Conservation (phyloP, 2,329 filamentous ascomycete genomes). For the Talaromyces sp. region DNA sequence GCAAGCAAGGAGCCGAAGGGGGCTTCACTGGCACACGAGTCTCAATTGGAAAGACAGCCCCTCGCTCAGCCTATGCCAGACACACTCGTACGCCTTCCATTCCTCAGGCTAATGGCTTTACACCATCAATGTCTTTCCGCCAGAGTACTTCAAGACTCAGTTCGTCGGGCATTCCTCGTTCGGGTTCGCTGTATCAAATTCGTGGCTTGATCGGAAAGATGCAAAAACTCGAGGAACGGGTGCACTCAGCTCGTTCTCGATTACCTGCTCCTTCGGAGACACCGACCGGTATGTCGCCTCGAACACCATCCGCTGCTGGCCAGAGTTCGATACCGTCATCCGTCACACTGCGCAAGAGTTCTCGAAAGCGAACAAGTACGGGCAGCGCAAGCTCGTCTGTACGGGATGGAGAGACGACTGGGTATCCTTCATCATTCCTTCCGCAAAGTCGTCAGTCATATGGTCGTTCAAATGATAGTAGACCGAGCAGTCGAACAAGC, state of each 20-base stretch:
- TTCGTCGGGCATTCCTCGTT: constrained; percentile 50
- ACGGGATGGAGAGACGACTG: constrained; percentile 34
- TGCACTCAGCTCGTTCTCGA: constrained; percentile 87
- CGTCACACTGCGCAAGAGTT: constrained; percentile 53
- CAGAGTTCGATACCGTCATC: constrained; percentile 52
- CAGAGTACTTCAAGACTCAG: constrained; percentile 30
- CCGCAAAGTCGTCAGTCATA: constrained; percentile 47
- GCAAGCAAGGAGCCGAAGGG: constrained; percentile 50
- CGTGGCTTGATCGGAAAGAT: constrained; percentile 92
- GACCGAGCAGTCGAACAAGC: constrained; percentile 72
- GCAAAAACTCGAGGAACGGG: constrained; percentile 90
- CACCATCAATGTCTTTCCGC: constrained; percentile 43
- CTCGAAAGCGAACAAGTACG: constrained; percentile 42
- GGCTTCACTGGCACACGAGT: constrained; percentile 47
- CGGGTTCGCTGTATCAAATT: constrained; percentile 83
- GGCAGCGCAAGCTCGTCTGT: constrained; percentile 41
- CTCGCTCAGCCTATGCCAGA: constrained; percentile 50
- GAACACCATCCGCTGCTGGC: constrained; percentile 51
- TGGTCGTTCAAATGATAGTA: constrained; percentile 52
- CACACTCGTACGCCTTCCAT: constrained; percentile 61
- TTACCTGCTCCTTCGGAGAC: constrained; percentile 76
- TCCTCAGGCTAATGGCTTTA: constrained; percentile 46
- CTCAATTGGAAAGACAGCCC: constrained; percentile 50
- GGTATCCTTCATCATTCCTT: constrained; percentile 30
- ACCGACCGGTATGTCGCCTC: constrained; percentile 70